Base-by-base conservation (phyloP, 2,329 filamentous ascomycete genomes). In the Pseudogymnoascus sp. region DNA sequence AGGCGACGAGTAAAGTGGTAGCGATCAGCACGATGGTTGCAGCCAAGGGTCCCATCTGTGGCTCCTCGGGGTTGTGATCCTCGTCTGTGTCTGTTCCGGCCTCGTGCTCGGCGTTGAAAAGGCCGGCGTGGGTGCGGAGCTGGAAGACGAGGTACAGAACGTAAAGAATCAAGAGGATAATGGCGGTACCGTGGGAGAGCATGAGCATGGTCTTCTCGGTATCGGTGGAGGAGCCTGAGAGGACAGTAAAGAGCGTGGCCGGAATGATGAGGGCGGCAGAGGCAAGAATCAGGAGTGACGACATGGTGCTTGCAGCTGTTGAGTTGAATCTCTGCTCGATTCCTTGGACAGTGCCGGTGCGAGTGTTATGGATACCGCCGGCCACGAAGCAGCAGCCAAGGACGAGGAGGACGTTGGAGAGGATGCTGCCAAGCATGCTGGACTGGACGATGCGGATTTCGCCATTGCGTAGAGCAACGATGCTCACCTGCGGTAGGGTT, bases 371-470 rank as follows among this genome's bases (percentile, higher is more conserved):
- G 64, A 91, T 77, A 33, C 90, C 90, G 62, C 90, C 90, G 62
- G 89, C 82, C 67, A 92, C 79, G 77, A 91, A 91, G 75, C 88
- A 91, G 81, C 90, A 90, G 69, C 89, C 88, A 72, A 92, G 82
- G 55, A 92, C 93, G 21, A 97, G 84, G 6, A 97, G 82, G 66
- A 97, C 87, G 75, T 97, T 97, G 67, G 93, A 97, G 39, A 97
- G 81, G 69, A 97, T 96, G 71, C 90, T 95, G 58, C 94, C 93
- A 35, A 97, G 86, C 92, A 97, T 97, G 66, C 91, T 96, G 17
- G 93, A 89, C 77, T 97, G 94, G n/a, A 97, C 93, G 67, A 97
- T 92, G 70, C 93, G 87, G 72, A 97, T 95, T 77, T 97, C 89
- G 66, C 86, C 85, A 69, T 94, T 86, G 67, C 81, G 85, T 51